phyloP scores from a whole-genome alignment of 75 land plant genomes.

The Chamaecyparis obtusa region DNA sequence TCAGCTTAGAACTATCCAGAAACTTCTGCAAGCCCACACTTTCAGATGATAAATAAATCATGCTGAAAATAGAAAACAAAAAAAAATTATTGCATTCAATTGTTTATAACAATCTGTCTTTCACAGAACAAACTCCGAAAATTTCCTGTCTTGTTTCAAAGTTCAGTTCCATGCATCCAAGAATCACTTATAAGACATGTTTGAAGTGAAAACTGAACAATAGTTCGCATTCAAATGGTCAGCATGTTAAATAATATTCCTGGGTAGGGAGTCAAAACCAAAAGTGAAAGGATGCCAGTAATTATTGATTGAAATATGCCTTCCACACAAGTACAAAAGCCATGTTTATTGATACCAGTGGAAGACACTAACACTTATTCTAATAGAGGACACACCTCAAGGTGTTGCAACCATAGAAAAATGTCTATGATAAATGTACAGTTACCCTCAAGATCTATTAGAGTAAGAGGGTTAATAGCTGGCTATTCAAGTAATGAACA shows the following conservation, averaged over 20 bases:
- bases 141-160: not conserved
- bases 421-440: not conserved
- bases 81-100: not conserved
- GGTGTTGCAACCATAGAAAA: not conserved
- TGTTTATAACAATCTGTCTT: not conserved
- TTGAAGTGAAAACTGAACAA: not conserved
- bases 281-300: not conserved
- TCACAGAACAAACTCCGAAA: not conserved
- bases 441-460: not conserved
- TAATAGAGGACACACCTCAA: not conserved
- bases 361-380: not conserved
- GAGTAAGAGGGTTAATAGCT: not conserved
- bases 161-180: not conserved
- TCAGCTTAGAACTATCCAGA: conserved; percentile 95
- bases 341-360: not conserved
- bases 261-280: not conserved
- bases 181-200: not conserved
- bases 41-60: conserved; percentile 8
- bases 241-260: not conserved
- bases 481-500: not conserved
- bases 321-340: not conserved
- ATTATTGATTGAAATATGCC: not conserved
- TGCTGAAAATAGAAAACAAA: not conserved
- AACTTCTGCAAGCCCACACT: conserved; percentile 66
- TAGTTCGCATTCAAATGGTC: not conserved